Evolutionary conservation across 2,329 filamentous ascomycete species (phyloP).

Genomic region (Mycosphaerelloides madeirae): DNA sequence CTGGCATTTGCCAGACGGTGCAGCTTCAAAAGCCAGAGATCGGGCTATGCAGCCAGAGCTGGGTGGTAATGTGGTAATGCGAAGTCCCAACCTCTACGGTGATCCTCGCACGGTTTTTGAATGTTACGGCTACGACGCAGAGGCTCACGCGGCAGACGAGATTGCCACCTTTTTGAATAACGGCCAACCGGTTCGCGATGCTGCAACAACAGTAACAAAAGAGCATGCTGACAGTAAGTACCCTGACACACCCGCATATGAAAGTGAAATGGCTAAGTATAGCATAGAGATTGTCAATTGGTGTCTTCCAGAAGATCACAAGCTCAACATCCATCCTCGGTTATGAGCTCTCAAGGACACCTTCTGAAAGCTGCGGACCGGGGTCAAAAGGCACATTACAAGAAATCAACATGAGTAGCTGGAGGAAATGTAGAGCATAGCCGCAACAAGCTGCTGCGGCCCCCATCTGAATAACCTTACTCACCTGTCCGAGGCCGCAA

Average conservation of each 20-base stretch:
- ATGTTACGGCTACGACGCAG: slow-evolving; percentile 41
- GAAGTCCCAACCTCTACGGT: slow-evolving; percentile 40
- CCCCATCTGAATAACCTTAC: too few relatives aligned
- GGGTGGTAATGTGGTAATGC: slow-evolving; percentile 32
- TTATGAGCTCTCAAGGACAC: not conserved
- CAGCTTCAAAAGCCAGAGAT: slow-evolving; percentile 35
- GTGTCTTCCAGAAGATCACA: slow-evolving; percentile 26
- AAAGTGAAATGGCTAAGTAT: not conserved
- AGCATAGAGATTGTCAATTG: slow-evolving; percentile 31
- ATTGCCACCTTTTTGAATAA: slow-evolving; percentile 26
- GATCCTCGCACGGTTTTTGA: slow-evolving; percentile 36
- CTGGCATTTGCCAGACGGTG: slow-evolving; percentile 35
- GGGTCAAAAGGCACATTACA: too few relatives aligned
- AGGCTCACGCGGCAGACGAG: slow-evolving; percentile 34
- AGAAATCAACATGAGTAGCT: not conserved
- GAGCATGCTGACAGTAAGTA: slow-evolving; percentile 22
- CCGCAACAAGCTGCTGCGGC: too few relatives aligned
- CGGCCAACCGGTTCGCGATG: slow-evolving; percentile 24
- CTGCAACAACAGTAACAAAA: slow-evolving; percentile 29
- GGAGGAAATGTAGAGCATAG: too few relatives aligned
- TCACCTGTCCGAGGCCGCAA: too few relatives aligned
- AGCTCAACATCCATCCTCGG: slow-evolving; percentile 17
- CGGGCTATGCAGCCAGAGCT: slow-evolving; percentile 35
- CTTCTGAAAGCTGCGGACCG: too few relatives aligned
- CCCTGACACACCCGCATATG: not conserved